Evolutionary conservation across 768 basidiomycete species (phyloP).

Genomic region (Neoboletus subvelutipes): DNA sequence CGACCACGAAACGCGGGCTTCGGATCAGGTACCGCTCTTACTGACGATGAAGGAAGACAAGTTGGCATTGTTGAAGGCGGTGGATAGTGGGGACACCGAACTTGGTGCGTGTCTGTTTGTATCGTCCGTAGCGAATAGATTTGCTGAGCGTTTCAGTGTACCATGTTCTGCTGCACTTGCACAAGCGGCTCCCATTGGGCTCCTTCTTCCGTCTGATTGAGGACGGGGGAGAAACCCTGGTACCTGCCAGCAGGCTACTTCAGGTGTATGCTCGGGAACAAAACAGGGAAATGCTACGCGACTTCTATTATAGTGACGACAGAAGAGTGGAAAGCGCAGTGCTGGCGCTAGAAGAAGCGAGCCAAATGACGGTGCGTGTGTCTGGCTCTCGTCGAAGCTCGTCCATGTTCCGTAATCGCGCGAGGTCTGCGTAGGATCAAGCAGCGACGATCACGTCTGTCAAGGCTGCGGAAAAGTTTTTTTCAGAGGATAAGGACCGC

Average conservation of each 20-base stretch:
- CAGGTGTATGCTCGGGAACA: slow-evolving; percentile 92
- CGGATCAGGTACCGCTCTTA: slow-evolving; percentile 91
- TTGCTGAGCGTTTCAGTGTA: slow-evolving; percentile 60
- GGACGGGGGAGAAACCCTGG: slow-evolving; percentile 76
- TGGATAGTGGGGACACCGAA: slow-evolving; percentile 94
- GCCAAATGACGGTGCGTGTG: slow-evolving; percentile 55
- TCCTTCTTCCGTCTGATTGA: slow-evolving; percentile 94
- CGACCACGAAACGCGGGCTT: slow-evolving; percentile 86
- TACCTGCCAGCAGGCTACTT: slow-evolving; percentile 73
- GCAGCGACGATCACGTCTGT: slow-evolving; percentile 67
- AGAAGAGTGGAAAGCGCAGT: slow-evolving; percentile 89
- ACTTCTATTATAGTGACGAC: slow-evolving; percentile 98
- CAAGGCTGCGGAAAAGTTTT: slow-evolving; percentile 86
- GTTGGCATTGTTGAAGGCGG: slow-evolving; percentile 82
- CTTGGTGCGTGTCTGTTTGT: slow-evolving; percentile 54
- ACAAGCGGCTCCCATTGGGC: slow-evolving; percentile 80
- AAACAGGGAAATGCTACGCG: slow-evolving; percentile 86
- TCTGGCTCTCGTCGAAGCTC: not conserved
- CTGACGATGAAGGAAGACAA: slow-evolving; percentile 93
- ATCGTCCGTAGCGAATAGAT: not conserved
- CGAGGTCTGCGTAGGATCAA: slow-evolving; percentile 62
- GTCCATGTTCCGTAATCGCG: slow-evolving; percentile 2
- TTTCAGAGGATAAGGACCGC: slow-evolving; percentile 92
- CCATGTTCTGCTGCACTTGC: slow-evolving; percentile 86
- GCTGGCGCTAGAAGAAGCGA: slow-evolving; percentile 83